Base-by-base conservation (phyloP, 2,329 filamentous ascomycete species). In the Mycosphaerelloides madeirae region DNA sequence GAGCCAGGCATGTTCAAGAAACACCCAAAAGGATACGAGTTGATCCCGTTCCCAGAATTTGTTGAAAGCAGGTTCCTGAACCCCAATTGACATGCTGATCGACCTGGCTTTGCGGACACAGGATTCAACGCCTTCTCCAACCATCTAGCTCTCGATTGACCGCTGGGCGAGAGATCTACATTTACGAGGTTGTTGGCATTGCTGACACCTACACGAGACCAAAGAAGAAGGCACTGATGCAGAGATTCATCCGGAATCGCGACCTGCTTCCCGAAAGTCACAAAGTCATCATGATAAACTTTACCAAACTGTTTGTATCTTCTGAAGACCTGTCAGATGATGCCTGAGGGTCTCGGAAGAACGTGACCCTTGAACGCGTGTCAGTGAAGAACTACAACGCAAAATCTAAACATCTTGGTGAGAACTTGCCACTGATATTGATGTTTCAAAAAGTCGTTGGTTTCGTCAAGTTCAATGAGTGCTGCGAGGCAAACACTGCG, bases 251-350 rank as follows among this genome's bases (percentile, higher is more conserved):
- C 31, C 5, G 6, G 31, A n/a, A 6, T n/a, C 13, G 31, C 31
- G 31, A n/a, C 15, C 31, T 32, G 13, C 31, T 32, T 32, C 13
- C 13, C 31, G 13, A 32, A 12, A n/a, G 15, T 16, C 13, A 12
- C 6, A 16, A 42, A 3, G 3, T 14, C 9, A 42, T 49, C 29
- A 50, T 47, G 2, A 51, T 47, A 2, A 52, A 56, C 39, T 41
- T 47, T 35, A 29, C 33, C 13, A 35, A 25, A 29, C 51, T 45
- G 33, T 48, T 54, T 31, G 29, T 52, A 13, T 29, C 51, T 7
- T 40, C 12, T 9, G 13, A 15, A 11, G 38, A 40, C 14, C n/a
- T 19, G 8, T 15, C 28, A n/a, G 31, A 20, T 7, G 7, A 19
- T 8, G 13, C 18, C 12, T 6, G 13, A 5, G 13, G 15, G 13